These are phyloP conservation scores for Pyrus hybrid DNA, from an alignment of 331 rosid genomes.

Conservation along the genomic window DNA sequence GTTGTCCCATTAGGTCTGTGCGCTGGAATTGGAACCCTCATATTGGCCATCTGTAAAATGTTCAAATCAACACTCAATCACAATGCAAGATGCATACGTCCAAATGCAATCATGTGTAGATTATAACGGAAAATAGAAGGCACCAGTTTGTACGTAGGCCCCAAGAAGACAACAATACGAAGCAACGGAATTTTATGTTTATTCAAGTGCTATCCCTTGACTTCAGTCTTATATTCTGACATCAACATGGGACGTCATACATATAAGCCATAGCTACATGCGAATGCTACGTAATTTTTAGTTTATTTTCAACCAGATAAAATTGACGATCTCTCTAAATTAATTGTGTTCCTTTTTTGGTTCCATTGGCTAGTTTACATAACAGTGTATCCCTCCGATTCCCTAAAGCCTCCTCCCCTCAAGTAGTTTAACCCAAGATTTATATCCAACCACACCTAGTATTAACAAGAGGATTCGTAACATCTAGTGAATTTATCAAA, in stretches of 20 bases:
- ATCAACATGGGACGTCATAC: not conserved
- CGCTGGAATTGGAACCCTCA: conserved; percentile 71
- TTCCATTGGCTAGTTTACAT: not conserved
- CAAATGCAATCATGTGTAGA: not conserved
- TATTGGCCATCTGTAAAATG: conserved; percentile 45
- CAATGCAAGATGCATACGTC: not conserved
- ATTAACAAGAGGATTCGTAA: not conserved
- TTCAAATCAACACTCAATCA: not conserved
- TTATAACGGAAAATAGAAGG: no score
- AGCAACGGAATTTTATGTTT: not conserved
- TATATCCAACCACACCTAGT: not conserved
- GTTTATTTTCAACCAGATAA: not conserved
- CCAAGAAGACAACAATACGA: not conserved
- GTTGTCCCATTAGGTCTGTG: conserved; percentile 69
- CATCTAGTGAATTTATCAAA: not conserved
- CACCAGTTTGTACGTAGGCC: not conserved
- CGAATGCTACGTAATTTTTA: not conserved
- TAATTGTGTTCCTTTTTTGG: not conserved
- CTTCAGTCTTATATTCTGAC: not conserved
- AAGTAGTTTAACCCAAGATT: not conserved
- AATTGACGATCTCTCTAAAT: not conserved
- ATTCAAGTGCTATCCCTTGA: not conserved
- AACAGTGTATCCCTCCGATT: not conserved
- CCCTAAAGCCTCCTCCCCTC: not conserved
- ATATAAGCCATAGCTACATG: not conserved